Base-by-base conservation (phyloP, 768 basidiomycete genomes). In the Tricholoma hemisulphureum region DNA sequence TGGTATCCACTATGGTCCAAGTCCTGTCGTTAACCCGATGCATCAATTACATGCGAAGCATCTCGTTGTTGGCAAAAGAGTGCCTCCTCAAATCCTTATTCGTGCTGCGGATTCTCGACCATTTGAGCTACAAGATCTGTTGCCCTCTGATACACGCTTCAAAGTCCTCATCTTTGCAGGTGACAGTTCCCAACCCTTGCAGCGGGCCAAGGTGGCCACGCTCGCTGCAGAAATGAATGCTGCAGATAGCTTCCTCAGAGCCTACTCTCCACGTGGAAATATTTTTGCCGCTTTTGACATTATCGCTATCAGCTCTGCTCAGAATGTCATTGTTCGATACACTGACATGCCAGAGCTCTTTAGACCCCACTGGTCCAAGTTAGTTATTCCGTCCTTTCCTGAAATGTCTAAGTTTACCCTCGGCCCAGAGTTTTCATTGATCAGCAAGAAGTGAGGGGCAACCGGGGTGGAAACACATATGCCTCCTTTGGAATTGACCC, bases 331-430 rank as follows among this genome's bases (percentile, higher is more conserved):
- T 14, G 74, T 82, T 5, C 67, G 71, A 49, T 77, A 78, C 57
- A 79, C 73, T 24, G 77, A 79, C 37, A 61, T 86, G 10, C 84
- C 84, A 1, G 58, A 61, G 37, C 53, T 76, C 8, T 70, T 86
- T 55, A 70, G 82, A 51, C 66, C 77, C 8, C 85, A 86, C 67
- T 86, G 85, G 85, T 80, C 83, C 1, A 85, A 80, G 85, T 85
- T 51, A 53, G 77, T 55, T 29, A 1, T 48, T 24, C 23, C 23
- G n/a, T 18, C n/a, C 11, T 8, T 6, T 26, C 14, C 24, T 2
- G 10, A 10, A 6, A 8, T n/a, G 28, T 29, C n/a, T 28, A n/a
- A n/a, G n/a, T 18, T 48, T 18, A 48, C 46, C 4, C 16, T 29
- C 3, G 2, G 6, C 41, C 3, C 56, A 89, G 88, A 68, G 80